phyloP scores from a whole-genome alignment of 2,329 filamentous ascomycete species.

The Colletotrichum noveboracense region DNA sequence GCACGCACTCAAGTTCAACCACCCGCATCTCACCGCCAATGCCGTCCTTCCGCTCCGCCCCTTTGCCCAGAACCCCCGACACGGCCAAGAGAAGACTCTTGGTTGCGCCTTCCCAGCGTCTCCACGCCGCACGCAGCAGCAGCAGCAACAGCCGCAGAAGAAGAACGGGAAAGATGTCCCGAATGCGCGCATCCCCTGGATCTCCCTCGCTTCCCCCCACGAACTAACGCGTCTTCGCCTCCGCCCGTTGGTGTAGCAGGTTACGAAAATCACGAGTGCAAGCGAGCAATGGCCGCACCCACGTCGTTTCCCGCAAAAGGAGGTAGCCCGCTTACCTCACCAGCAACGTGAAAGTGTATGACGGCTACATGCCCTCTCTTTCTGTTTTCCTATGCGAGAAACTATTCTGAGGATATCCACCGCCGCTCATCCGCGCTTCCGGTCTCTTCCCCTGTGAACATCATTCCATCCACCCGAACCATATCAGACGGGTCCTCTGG shows the following conservation, averaged over 20 bases:
- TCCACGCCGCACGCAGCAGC: neutral
- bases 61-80: neutral
- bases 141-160: neutral
- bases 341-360: neutral
- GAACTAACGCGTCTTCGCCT: neutral
- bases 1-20: neutral
- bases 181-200: neutral
- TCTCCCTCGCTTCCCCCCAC: neutral
- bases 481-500: neutral
- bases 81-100: neutral
- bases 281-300: neutral
- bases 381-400: neutral
- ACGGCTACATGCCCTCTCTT: neutral
- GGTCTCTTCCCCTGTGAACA: neutral
- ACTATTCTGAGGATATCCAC: neutral
- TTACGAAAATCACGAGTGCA: neutral
- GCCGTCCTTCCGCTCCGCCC: neutral
- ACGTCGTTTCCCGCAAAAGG: neutral
- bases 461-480: neutral
- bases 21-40: neutral
- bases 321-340: neutral
- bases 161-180: neutral
- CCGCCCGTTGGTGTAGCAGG: neutral
- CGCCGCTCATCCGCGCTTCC: neutral
- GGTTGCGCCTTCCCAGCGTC: neutral